Conservation (phyloP, 352 stramenopile species). For the Pythium apleroticum region DNA sequence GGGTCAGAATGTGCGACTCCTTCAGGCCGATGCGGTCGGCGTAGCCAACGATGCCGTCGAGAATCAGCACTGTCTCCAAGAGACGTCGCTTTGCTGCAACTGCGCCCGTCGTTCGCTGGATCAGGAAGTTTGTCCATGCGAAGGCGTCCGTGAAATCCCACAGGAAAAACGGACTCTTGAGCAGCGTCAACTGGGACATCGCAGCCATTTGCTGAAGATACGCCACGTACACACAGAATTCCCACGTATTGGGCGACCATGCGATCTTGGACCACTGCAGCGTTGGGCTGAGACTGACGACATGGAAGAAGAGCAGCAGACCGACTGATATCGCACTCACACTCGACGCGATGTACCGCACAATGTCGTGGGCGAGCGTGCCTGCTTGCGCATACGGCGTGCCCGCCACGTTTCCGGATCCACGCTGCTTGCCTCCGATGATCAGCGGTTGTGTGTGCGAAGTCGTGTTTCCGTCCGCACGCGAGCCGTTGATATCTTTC, state of each 20-base stretch:
- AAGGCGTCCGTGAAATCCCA: constrained; percentile 76
- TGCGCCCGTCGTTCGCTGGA: constrained; percentile 16
- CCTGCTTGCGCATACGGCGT: constrained; percentile 41
- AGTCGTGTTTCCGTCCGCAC: constrained; percentile 1
- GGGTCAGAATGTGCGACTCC: constrained; percentile 45
- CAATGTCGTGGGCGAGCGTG: constrained; percentile 43
- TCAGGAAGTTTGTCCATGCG: constrained; percentile 65
- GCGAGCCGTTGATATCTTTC: constrained; percentile 14
- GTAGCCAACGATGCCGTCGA: constrained; percentile 61
- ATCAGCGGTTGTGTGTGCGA: constrained; percentile 35
- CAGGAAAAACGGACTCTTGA: constrained; percentile 67
- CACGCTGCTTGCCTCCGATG: constrained; percentile 47
- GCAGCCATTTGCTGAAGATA: constrained; percentile 74
- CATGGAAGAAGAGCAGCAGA: constrained; percentile 61
- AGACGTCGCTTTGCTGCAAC: constrained; percentile 31
- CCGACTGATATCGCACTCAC: constrained; percentile 57
- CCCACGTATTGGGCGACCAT: constrained; percentile 78
- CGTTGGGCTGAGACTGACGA: constrained; percentile 34
- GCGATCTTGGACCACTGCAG: constrained; percentile 43
- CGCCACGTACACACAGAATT: constrained; percentile 61
- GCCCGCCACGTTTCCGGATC: constrained; percentile 42
- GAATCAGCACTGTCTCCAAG: constrained; percentile 48
- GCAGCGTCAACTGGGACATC: constrained; percentile 57
- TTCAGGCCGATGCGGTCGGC: constrained; percentile 56
- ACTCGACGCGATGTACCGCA: constrained; percentile 47